Conservation (phyloP, 345 rosid genomes). For the Moricandia moricandioides region DNA sequence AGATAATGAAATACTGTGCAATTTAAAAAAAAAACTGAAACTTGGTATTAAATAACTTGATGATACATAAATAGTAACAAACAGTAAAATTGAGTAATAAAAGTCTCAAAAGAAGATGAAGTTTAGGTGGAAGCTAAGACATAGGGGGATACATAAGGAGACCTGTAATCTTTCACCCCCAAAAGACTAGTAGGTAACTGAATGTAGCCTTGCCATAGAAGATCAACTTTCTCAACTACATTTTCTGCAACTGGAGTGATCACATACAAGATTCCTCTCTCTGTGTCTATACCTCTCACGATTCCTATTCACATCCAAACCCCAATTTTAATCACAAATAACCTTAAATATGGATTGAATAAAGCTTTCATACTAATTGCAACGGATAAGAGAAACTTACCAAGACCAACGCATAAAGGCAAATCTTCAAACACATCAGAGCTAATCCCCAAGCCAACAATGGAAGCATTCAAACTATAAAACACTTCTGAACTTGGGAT, state of each 20-base stretch:
- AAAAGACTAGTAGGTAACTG: constrained; percentile 79
- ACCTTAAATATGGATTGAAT: background rate
- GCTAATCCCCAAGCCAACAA: constrained; percentile 86
- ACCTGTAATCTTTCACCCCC: constrained; percentile 77
- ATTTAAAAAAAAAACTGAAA: background rate
- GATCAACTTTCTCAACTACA: constrained; percentile 73
- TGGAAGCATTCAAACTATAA: constrained; percentile 78
- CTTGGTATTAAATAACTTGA: background rate
- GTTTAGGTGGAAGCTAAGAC: constrained; percentile 54
- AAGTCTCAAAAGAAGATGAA: background rate
- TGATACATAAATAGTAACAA: background rate
- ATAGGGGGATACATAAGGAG: constrained; percentile 70
- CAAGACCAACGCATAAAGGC: constrained; percentile 83
- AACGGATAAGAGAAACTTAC: constrained; percentile 42
- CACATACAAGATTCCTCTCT: constrained; percentile 62
- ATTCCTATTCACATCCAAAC: constrained; percentile 55
- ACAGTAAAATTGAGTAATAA: background rate
- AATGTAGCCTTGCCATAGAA: constrained; percentile 73
- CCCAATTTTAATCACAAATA: background rate
- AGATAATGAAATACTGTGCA: background rate
- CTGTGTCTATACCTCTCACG: constrained; percentile 76
- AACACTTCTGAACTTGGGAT: constrained; percentile 60
- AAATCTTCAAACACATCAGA: constrained; percentile 54
- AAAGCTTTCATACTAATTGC: background rate
- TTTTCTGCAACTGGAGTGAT: constrained; percentile 75